Evolutionary conservation across 352 stramenopile species (phyloP), one percentile per base, ranked within the genome.

Genomic region (Phytophthora crassamura): DNA sequence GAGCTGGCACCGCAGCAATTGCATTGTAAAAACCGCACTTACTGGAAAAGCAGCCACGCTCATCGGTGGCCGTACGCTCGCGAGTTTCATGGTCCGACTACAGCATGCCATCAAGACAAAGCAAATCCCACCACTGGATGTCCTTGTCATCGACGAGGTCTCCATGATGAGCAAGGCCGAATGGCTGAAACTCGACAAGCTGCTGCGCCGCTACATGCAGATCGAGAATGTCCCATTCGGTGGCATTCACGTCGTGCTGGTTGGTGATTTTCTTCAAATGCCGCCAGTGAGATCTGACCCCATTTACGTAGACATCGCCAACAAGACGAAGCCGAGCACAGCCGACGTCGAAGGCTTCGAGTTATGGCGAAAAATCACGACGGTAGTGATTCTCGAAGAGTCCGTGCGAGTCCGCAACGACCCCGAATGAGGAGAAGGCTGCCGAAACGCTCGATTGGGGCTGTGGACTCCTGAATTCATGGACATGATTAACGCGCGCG

Each of bases 381-480:
- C 11, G 22, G 41, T 47, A 1, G 22, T 62, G 2, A 5, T 62
- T 7, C 22, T 47, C 7, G 42, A 39, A 12, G 53, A 61, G 12
- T 53, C 41, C 15, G 53, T 61, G 9, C 53, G 53, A 6, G 47
- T 61, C 35, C 32, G 28, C 7, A 33, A 33, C 10, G n/a, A 61
- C 11, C 53, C 42, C 3, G 53, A 52, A 6, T 61, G 53, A 32
- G 53, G 41, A 11, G 6, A 61, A 4, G 40, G 33, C 6, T 61
- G 41, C 28, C 18, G 18, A 1, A 22, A 39, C 14, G 41, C 53
- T 46, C 40, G 41, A 4, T 15, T 50, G 11, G 41, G 53, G 10
- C 8, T 32, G 2, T 61, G 53, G 40, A 53, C 53, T 11, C 16
- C 28, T 16, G 18, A 36, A 20, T 52, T 61, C 45, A 14, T 52